Evolutionary conservation across 306 rosid species (phyloP).

Genomic region (Glycine latifolia): DNA sequence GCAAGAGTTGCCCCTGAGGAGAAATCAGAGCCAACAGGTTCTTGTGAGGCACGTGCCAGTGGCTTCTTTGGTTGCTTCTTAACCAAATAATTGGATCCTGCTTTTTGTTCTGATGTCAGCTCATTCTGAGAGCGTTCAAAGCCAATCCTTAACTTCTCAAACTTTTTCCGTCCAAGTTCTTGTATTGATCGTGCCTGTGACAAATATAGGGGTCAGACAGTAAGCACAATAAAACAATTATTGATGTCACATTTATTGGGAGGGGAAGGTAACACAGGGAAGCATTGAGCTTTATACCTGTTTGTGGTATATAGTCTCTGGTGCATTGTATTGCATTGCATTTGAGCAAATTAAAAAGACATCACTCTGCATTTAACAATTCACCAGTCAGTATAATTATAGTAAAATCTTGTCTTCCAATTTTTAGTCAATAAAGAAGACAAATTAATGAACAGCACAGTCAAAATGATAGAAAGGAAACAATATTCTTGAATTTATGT

Average conservation of each 20-base stretch:
- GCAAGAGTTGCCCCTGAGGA: slow-evolving; percentile 92
- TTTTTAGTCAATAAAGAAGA: slow-evolving; percentile 15
- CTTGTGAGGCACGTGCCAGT: slow-evolving; percentile 65
- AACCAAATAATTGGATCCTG: slow-evolving; percentile 61
- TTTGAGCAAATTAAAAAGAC: slow-evolving; percentile 85
- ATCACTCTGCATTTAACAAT: slow-evolving; percentile 79
- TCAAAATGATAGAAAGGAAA: slow-evolving; percentile 14
- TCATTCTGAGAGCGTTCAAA: slow-evolving; percentile 67
- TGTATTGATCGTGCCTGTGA: slow-evolving; percentile 89
- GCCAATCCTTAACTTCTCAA: slow-evolving; percentile 75
- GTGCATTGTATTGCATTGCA: slow-evolving; percentile 92
- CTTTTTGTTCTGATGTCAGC: slow-evolving; percentile 70
- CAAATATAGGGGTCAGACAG: slow-evolving; percentile 37
- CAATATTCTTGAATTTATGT: slow-evolving; percentile 10
- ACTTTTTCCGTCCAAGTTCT: slow-evolving; percentile 85
- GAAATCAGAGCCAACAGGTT: slow-evolving; percentile 86
- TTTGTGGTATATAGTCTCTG: slow-evolving; percentile 90
- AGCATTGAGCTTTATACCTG: slow-evolving; percentile 65
- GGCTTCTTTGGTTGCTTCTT: slow-evolving; percentile 82
- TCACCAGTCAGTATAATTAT: slow-evolving; percentile 43
- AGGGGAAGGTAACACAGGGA: background rate
- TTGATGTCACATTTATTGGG: background rate
- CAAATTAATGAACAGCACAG: background rate
- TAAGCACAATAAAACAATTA: slow-evolving; percentile 33
- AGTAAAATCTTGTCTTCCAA: slow-evolving; percentile 22